Percentiles rank a stretch among this genome's conserved stretches.
Evolutionary conservation across 148 eudicot species (phyloP).

Genomic region (Silene uniflora): DNA sequence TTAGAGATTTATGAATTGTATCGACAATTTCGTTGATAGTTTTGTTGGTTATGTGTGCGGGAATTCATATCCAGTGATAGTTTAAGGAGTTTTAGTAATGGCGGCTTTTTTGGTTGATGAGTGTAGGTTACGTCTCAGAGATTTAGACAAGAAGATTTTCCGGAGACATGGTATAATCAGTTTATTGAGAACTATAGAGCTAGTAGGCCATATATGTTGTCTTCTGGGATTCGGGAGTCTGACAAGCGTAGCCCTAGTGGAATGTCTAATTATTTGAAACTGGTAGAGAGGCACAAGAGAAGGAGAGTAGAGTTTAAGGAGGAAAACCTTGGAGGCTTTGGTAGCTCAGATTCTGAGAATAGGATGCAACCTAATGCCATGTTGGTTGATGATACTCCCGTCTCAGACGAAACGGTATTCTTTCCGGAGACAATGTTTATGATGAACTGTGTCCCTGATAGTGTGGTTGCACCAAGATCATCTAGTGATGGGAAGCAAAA

Average conservation of each 20-base stretch:
- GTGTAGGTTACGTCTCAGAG: constrained; percentile 59
- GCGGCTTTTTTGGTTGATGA: constrained; percentile 15
- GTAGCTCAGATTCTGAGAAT: constrained; percentile 37
- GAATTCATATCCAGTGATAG: not conserved
- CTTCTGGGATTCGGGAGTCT: constrained; percentile 55
- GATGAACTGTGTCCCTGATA: constrained; percentile 83
- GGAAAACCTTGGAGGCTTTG: constrained; percentile 42
- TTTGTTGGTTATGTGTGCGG: not conserved
- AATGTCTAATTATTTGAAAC: constrained; percentile 73
- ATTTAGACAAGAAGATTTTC: constrained; percentile 64
- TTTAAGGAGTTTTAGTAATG: not conserved
- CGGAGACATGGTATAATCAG: constrained; percentile 82
- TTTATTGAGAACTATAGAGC: constrained; percentile 70
- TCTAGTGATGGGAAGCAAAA: constrained; percentile 36
- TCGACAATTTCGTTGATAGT: not conserved
- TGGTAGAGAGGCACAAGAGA: constrained; percentile 73
- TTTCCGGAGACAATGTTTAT: constrained; percentile 89
- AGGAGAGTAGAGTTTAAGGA: constrained; percentile 71
- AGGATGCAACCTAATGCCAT: constrained; percentile 39
- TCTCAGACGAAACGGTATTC: constrained; percentile 45
- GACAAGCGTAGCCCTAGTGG: constrained; percentile 75
- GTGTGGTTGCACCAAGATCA: constrained; percentile 50
- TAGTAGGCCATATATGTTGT: constrained; percentile 55
- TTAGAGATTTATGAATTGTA: not conserved
- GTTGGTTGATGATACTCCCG: constrained; percentile 31